These are phyloP conservation scores for Mucor plumbeus DNA, from an alignment of 371 early-diverging fungal species.

Conservation along the genomic window DNA sequence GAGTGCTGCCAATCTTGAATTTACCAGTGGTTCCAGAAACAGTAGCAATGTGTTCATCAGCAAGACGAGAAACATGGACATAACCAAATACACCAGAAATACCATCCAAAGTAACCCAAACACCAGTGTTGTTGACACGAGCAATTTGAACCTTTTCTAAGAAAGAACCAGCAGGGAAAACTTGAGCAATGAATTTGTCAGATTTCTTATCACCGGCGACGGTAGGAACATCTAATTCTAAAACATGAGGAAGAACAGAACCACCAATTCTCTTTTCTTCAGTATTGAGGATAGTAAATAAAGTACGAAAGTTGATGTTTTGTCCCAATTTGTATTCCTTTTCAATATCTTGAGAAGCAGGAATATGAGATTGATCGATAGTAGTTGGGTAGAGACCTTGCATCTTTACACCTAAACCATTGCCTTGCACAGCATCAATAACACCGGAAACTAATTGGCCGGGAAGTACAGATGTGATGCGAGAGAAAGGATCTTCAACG, in stretches of 20 bases:
- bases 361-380: slow-evolving; percentile 63
- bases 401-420: slow-evolving; percentile 68
- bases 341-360: slow-evolving; percentile 46
- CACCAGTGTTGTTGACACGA: slow-evolving; percentile 59
- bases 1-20: slow-evolving; percentile 68
- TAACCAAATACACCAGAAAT: slow-evolving; percentile 59
- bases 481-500: slow-evolving; percentile 57
- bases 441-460: slow-evolving; percentile 65
- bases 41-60: slow-evolving; percentile 66
- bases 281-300: slow-evolving; percentile 65
- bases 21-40: slow-evolving; percentile 59
- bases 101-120: slow-evolving; percentile 59
- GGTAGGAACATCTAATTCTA: slow-evolving; percentile 41
- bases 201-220: slow-evolving; percentile 22
- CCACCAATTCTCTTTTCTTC: slow-evolving; percentile 65
- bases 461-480: slow-evolving; percentile 66
- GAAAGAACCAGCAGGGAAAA: slow-evolving; percentile 63
- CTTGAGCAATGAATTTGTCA: slow-evolving; percentile 32
- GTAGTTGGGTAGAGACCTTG: slow-evolving; percentile 72
- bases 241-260: slow-evolving; percentile 57
- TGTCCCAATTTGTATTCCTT: slow-evolving; percentile 58
- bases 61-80: slow-evolving; percentile 72
- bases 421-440: slow-evolving; percentile 55
- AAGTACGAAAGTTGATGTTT: slow-evolving; percentile 63
- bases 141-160: slow-evolving; percentile 61